A percentile compares a stretch with the other conserved stretches of the same genome.
Evolutionary conservation across 208 protist species (phyloP).

Genomic region (Leishmania amazonensis): DNA sequence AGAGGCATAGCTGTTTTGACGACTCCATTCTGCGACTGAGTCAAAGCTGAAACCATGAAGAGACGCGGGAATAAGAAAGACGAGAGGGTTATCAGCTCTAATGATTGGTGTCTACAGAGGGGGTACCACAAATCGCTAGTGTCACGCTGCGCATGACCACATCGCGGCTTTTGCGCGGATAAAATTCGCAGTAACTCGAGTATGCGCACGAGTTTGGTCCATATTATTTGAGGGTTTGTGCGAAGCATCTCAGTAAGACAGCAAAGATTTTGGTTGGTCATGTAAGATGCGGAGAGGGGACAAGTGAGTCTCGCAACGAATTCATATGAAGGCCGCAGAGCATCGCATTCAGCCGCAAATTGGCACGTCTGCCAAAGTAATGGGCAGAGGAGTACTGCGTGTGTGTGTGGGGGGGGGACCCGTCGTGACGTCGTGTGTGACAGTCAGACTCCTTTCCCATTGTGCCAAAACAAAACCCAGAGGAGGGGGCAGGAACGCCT

Average conservation of each 20-base stretch:
- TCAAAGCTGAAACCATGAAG: background rate
- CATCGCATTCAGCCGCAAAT: background rate
- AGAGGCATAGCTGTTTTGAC: constrained; percentile 12
- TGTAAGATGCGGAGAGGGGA: background rate
- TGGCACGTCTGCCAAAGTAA: background rate
- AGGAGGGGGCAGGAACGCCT: background rate
- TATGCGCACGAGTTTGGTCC: background rate
- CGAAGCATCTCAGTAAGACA: too few species aligned
- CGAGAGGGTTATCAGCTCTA: background rate
- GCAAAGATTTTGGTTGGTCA: background rate
- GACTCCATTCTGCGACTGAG: constrained; percentile 10
- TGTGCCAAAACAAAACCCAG: background rate
- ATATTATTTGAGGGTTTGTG: background rate
- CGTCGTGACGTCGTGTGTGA: background rate
- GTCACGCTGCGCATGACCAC: background rate
- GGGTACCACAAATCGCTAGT: background rate
- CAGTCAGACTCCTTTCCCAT: background rate
- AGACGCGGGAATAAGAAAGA: background rate
- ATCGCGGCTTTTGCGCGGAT: too few species aligned
- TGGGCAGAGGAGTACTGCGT: background rate
- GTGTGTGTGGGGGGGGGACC: background rate
- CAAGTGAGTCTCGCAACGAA: background rate
- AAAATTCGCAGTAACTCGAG: background rate
- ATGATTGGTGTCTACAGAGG: background rate
- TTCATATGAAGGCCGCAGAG: background rate